Percentiles rank a stretch among this genome's conserved stretches.
Conservation (phyloP, 164 flowering plant genomes). For the Tetrastigma voinierianum region DNA sequence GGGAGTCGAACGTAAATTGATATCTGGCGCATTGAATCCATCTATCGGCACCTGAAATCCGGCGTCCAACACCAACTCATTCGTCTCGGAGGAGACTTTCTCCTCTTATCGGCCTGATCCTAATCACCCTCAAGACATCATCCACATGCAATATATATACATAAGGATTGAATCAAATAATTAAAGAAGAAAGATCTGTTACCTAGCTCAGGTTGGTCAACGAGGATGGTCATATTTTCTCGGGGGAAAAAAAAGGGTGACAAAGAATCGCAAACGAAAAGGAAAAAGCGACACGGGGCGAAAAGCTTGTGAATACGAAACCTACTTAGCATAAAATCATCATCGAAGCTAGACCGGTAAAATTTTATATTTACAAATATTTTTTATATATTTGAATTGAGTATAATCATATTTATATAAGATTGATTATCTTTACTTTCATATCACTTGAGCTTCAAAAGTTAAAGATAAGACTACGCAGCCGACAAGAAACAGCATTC, state of each 20-base stretch:
- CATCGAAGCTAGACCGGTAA: too few relatives aligned
- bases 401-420: too few relatives aligned
- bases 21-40: slow-evolving; percentile 19
- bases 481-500: too few relatives aligned
- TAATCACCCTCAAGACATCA: neutral
- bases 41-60: slow-evolving; percentile 26
- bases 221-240: slow-evolving; percentile 20
- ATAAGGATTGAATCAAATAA: neutral
- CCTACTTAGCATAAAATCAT: slow-evolving; percentile 8
- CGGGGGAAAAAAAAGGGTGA: neutral
- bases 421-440: too few relatives aligned
- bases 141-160: neutral
- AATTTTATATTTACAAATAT: too few relatives aligned
- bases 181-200: slow-evolving; percentile 5
- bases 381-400: too few relatives aligned
- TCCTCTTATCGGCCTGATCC: slow-evolving; percentile 14
- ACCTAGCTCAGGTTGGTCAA: slow-evolving; percentile 21
- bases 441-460: too few relatives aligned
- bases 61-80: slow-evolving; percentile 34
- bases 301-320: neutral
- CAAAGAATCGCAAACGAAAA: neutral
- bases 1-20: slow-evolving; percentile 24
- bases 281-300: neutral
- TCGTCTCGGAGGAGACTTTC: slow-evolving; percentile 12
- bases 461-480: too few relatives aligned